A percentile compares a stretch with the other conserved stretches of the same genome.
These are phyloP conservation scores for Quillaja saponaria DNA, from an alignment of 306 rosid genomes.

Conservation along the genomic window DNA sequence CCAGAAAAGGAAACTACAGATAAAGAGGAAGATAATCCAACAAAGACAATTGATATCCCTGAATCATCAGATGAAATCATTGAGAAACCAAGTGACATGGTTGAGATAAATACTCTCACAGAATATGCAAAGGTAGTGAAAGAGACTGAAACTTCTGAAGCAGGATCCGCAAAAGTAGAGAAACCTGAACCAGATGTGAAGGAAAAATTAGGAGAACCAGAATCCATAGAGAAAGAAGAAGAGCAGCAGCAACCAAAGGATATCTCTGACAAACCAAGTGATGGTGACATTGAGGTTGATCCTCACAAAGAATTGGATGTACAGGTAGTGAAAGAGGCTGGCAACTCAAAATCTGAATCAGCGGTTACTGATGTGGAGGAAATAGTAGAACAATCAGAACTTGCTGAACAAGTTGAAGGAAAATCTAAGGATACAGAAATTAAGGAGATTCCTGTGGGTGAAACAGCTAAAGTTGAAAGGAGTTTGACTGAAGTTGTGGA, in stretches of 20 bases:
- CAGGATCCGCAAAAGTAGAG: slow-evolving; percentile 26
- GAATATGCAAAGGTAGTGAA: slow-evolving; percentile 29
- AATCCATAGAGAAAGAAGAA: slow-evolving; percentile 12
- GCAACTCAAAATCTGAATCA: slow-evolving; percentile 9
- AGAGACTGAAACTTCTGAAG: slow-evolving; percentile 30
- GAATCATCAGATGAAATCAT: slow-evolving; percentile 14
- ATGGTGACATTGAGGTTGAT: slow-evolving; percentile 7
- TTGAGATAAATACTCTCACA: slow-evolving; percentile 14
- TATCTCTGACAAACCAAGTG: slow-evolving; percentile 4
- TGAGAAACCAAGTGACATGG: slow-evolving; percentile 20
- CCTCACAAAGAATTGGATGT: slow-evolving; percentile 9
- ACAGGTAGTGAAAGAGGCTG: not conserved
- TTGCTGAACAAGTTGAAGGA: slow-evolving; percentile 32
- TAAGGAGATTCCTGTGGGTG: slow-evolving; percentile 28
- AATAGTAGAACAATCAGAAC: slow-evolving; percentile 27
- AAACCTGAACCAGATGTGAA: slow-evolving; percentile 30
- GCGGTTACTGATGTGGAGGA: slow-evolving; percentile 24
- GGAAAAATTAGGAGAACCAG: slow-evolving; percentile 25
- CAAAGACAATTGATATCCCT: slow-evolving; percentile 9
- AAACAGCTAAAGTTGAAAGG: slow-evolving; percentile 29
- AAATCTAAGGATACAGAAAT: slow-evolving; percentile 33
- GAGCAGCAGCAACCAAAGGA: not conserved
- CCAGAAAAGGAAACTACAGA: slow-evolving; percentile 26
- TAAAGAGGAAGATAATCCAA: slow-evolving; percentile 25
- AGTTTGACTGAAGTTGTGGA: slow-evolving; percentile 25